phyloP scores from a whole-genome alignment of 2,329 filamentous ascomycete genomes.

The Trichoderma guizhouense region DNA sequence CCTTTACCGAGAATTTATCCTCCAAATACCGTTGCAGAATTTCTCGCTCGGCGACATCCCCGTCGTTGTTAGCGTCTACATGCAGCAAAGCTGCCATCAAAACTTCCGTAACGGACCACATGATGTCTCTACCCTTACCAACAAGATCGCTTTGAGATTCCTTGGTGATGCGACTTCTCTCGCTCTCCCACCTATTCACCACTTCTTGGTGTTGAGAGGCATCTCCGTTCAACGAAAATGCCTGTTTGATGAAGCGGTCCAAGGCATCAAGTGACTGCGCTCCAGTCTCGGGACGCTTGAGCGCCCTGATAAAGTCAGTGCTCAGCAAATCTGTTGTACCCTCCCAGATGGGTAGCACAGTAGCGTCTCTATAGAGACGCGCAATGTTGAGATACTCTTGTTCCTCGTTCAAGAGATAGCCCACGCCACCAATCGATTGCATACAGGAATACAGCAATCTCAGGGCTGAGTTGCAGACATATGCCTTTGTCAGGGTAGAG shows the following conservation, averaged over 20 bases:
- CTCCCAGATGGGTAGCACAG: slow-evolving; percentile 66
- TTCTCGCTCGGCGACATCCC: slow-evolving; percentile 35
- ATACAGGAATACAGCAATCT: slow-evolving; percentile 55
- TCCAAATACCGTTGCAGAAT: slow-evolving; percentile 41
- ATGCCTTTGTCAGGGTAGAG: slow-evolving; percentile 58
- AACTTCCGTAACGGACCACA: background rate
- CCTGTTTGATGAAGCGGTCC: slow-evolving; percentile 37
- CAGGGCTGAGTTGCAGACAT: slow-evolving; percentile 50
- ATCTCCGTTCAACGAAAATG: slow-evolving; percentile 24
- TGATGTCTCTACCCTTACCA: background rate
- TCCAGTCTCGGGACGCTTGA: slow-evolving; percentile 44
- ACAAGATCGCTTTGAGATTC: background rate
- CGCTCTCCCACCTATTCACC: background rate
- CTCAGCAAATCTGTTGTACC: slow-evolving; percentile 70
- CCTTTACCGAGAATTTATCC: slow-evolving; percentile 23
- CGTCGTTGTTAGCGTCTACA: slow-evolving; percentile 37
- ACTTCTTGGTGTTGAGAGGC: slow-evolving; percentile 16
- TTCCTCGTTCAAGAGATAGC: slow-evolving; percentile 61
- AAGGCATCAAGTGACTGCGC: slow-evolving; percentile 39
- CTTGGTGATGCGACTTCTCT: background rate
- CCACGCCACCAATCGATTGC: slow-evolving; percentile 63
- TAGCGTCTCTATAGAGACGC: slow-evolving; percentile 61
- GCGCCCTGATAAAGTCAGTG: slow-evolving; percentile 44
- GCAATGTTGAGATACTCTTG: slow-evolving; percentile 64
- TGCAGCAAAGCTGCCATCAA: background rate